phyloP scores from a whole-genome alignment of 2,329 filamentous ascomycete genomes.

The Alternaria solani region DNA sequence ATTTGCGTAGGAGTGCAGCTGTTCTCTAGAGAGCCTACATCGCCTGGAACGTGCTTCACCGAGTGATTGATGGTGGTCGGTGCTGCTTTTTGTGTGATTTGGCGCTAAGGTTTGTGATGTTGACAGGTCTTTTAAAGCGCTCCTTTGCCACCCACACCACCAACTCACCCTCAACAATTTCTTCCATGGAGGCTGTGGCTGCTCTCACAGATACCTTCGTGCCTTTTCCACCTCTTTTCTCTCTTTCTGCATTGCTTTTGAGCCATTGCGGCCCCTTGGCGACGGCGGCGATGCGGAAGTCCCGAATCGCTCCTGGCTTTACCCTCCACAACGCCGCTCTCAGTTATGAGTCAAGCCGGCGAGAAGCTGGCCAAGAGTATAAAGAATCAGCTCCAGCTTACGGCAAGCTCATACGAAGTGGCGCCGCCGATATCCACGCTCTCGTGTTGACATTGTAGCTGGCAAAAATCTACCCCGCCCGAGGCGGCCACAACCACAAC shows the following conservation, averaged over 20 bases:
- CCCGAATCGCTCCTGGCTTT: background rate
- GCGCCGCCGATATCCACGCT: background rate
- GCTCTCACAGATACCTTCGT: background rate
- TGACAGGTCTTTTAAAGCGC: background rate
- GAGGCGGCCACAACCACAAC: background rate
- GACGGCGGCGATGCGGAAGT: background rate
- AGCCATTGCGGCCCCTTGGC: background rate
- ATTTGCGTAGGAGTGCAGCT: background rate
- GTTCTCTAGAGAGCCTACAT: background rate
- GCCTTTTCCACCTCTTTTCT: background rate
- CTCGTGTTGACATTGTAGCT: background rate
- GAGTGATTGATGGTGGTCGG: background rate
- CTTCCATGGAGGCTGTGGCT: too few relatives aligned
- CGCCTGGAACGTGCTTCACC: background rate
- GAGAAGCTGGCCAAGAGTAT: background rate
- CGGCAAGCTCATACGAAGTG: background rate
- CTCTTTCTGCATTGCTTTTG: background rate
- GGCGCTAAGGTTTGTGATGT: constrained; percentile 6
- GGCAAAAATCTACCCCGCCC: background rate
- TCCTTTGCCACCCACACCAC: constrained; percentile 7
- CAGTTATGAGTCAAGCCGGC: background rate
- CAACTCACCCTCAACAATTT: constrained; percentile 3
- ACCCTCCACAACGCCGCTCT: background rate
- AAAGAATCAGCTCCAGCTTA: background rate
- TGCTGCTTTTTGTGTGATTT: background rate